A percentile compares a stretch with the other conserved stretches of the same genome.
phyloP scores from a whole-genome alignment of 2,329 filamentous ascomycete species.

The Fusarium sp. region DNA sequence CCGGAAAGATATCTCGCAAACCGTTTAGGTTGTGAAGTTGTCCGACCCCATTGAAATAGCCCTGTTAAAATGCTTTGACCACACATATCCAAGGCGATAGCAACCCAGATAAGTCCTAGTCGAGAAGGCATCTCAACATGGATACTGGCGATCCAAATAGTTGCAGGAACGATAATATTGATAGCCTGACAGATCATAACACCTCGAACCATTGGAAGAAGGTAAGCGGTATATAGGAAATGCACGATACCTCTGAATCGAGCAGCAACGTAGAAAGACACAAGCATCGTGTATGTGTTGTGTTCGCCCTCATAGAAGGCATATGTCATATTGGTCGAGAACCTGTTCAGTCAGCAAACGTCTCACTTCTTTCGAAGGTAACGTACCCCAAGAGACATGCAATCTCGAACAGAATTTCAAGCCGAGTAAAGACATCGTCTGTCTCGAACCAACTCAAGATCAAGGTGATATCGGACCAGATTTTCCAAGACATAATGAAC shows the following conservation, averaged over 20 bases:
- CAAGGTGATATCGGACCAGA: conserved; percentile 70
- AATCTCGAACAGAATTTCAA: conserved; percentile 71
- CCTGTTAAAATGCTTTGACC: conserved; percentile 58
- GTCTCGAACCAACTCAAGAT: conserved; percentile 72
- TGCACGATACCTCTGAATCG: conserved; percentile 65
- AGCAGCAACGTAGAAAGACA: conserved; percentile 70
- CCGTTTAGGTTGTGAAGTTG: conserved; percentile 31
- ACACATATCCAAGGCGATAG: conserved; percentile 66
- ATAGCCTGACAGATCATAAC: conserved; percentile 64
- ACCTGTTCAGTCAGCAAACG: conserved; percentile 47
- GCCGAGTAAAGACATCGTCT: conserved; percentile 69
- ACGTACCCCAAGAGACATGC: conserved; percentile 67
- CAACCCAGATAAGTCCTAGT: conserved; percentile 67
- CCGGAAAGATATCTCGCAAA: conserved; percentile 47
- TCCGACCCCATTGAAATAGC: conserved; percentile 50
- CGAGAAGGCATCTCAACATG: conserved; percentile 66
- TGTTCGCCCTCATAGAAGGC: conserved; percentile 60
- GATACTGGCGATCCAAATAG: conserved; percentile 71
- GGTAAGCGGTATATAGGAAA: conserved; percentile 57
- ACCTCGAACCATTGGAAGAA: conserved; percentile 68
- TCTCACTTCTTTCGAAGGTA: background rate
- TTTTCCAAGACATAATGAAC: conserved; percentile 72
- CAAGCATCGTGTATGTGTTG: conserved; percentile 68
- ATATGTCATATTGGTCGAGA: conserved; percentile 72
- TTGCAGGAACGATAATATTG: conserved; percentile 59